Evolutionary conservation across 306 rosid species (phyloP), one percentile per base, ranked within the genome.

Genomic region (Cyamopsis tetragonoloba): DNA sequence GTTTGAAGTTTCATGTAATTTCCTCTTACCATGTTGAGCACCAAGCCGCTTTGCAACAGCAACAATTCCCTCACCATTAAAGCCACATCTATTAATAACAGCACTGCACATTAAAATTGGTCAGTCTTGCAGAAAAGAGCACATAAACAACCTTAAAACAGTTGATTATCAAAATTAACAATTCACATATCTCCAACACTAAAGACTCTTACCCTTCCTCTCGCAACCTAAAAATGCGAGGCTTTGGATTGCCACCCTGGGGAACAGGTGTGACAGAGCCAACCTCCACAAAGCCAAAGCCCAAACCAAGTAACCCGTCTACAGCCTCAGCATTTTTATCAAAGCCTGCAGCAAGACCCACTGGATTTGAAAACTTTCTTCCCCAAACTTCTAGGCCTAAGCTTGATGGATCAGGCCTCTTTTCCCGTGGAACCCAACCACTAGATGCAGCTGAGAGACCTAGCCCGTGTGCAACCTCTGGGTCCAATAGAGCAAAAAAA

Each of bases 301-400:
- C 98, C 79, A 89, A 48, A 66, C 65, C 89, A 81, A 92, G 96
- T 46, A 92, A 85, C 19, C 98, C 98, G 72, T 87, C 98, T 49
- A 89, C 79, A 57, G 98, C 98, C 85, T 74, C 96, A 0, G 98
- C 98, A 50, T 92, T 86, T 79, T 92, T 92, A 84, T 92, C 98
- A 77, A 92, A 92, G 66, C 98, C 98, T 26, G 98, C 98, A 71
- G 96, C 98, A 80, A 92, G 96, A 72, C 98, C 98, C 35, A 92
- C n/a, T 12, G 98, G 98, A 37, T 92, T 92, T 60, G 96, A 87
- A 72, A 92, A 92, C 62, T 92, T 92, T 80, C 93, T 87, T 78
- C 98, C 98, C 98, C 98, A 92, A 78, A 92, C 98, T 77, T 92
- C 85, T 55, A 89, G 83, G 22, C 91, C 89, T 71, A 92, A 66